phyloP scores from a whole-genome alignment of 768 basidiomycete genomes.

The Suillus clintonianus region DNA sequence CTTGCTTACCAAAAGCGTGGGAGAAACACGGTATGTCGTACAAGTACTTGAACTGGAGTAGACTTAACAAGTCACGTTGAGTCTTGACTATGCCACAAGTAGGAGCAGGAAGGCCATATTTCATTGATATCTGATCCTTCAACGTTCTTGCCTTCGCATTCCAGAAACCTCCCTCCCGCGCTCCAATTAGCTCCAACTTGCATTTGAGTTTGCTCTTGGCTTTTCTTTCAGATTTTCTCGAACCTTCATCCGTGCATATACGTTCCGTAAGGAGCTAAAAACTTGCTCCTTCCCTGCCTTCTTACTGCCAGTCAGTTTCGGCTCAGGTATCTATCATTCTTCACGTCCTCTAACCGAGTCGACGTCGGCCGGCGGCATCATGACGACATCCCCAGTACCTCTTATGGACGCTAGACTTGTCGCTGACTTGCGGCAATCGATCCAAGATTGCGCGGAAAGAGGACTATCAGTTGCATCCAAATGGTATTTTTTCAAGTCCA shows the following conservation, averaged over 20 bases:
- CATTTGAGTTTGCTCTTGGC: background rate
- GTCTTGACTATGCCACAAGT: background rate
- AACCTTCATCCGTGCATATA: background rate
- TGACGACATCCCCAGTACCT: slow-evolving; percentile 3
- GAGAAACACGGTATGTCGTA: background rate
- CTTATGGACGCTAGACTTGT: slow-evolving; percentile 52
- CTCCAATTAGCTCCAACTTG: background rate
- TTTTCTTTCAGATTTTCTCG: slow-evolving; percentile 3
- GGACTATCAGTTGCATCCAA: slow-evolving; percentile 72
- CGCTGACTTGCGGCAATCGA: slow-evolving; percentile 58
- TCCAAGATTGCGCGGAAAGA: slow-evolving; percentile 73
- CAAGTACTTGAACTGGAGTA: background rate
- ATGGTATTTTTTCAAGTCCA: slow-evolving; percentile 50
- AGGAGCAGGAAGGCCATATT: background rate
- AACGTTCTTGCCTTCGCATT: background rate
- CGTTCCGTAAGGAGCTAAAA: background rate
- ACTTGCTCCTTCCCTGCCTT: background rate
- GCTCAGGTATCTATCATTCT: background rate
- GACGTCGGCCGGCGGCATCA: background rate
- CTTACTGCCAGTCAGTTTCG: background rate
- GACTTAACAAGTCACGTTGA: background rate
- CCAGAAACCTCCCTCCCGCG: background rate
- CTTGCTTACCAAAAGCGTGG: background rate
- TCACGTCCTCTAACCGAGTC: background rate
- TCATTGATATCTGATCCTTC: background rate